Base-by-base conservation (phyloP, 129 eudicot species). In the Chrysanthemum lavandulifolium region DNA sequence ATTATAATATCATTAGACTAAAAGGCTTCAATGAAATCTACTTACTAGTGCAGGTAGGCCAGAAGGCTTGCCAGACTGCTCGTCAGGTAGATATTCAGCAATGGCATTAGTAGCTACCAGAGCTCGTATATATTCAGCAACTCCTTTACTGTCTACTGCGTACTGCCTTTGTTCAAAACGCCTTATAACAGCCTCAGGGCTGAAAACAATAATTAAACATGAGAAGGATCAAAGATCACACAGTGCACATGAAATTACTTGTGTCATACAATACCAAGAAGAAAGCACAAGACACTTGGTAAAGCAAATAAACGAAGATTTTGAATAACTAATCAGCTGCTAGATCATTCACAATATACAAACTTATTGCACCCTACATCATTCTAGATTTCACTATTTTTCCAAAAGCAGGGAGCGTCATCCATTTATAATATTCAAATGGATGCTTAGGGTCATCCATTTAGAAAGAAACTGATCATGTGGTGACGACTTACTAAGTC, bases 61-160 rank as follows among this genome's bases (percentile, higher is more conserved):
- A 59, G 96, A 83, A 72, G 99, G 96, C 78, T 90, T 90, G 77
- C 97, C 99, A 18, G 93, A 86, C 80, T 94, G 83, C 52, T 94
- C 97, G 80, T 94, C 93, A 64, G 97, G 91, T 75, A 94, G 89
- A 83, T 87, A 94, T 43, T 94, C 95, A 73, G 96, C 81, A 75
- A 94, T 90, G 6, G 91, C 89, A 73, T 94, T 84, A 5, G 99
- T 90, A 13, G 88, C 84, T 71, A 94, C 97, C 40, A 94, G 85
- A 73, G 99, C 99, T 81, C 90, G 84, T 72, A 94, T 78, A 76
- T 94, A 94, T 73, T 94, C 99, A 5, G 85, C 92, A 21, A 94
- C 91, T 67, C 96, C 97, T 84, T 76, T 88, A 80, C 99, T 90
- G 76, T 94, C 99, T 36, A 94, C 97, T 18, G 97, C 92, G 76